A percentile compares a stretch with the other conserved stretches of the same genome.
phyloP scores from a whole-genome alignment of 768 basidiomycete species.

The Lactifluus pinguis region DNA sequence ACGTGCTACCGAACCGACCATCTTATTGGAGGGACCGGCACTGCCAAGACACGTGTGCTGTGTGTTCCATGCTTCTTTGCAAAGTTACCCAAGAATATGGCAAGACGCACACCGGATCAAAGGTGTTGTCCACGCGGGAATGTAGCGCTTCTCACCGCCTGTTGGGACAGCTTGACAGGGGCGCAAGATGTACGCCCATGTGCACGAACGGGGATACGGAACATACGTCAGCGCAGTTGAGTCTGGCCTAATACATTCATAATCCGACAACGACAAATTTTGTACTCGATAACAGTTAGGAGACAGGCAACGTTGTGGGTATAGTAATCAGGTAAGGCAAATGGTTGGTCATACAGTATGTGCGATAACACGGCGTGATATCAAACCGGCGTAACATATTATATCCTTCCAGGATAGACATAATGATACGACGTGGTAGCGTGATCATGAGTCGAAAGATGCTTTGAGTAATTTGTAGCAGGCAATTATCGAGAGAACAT shows the following conservation, averaged over 20 bases:
- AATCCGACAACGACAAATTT: not conserved
- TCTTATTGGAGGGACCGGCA: no score
- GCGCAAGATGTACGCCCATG: not conserved
- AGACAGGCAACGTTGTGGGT: not conserved
- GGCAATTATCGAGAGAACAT: not conserved
- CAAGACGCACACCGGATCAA: no score
- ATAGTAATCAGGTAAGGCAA: not conserved
- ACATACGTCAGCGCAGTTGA: not conserved
- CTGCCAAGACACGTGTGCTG: no score
- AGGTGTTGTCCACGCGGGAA: no score
- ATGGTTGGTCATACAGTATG: constrained; percentile 2
- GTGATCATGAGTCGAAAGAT: not conserved
- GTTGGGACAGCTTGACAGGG: no score
- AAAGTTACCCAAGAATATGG: no score
- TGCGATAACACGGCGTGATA: not conserved
- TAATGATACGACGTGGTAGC: constrained; percentile 2
- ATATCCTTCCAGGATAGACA: constrained; percentile 3
- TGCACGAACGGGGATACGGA: not conserved
- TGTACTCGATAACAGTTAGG: not conserved
- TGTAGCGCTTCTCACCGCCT: no score
- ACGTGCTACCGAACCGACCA: not conserved
- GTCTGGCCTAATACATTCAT: not conserved
- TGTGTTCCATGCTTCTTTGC: no score
- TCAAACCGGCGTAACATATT: not conserved
- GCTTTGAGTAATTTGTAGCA: not conserved